Percentiles rank a stretch among this genome's conserved stretches.
Evolutionary conservation across 1,284 basidiomycete genomes (phyloP).

Genomic region (Macrocybe sp.): DNA sequence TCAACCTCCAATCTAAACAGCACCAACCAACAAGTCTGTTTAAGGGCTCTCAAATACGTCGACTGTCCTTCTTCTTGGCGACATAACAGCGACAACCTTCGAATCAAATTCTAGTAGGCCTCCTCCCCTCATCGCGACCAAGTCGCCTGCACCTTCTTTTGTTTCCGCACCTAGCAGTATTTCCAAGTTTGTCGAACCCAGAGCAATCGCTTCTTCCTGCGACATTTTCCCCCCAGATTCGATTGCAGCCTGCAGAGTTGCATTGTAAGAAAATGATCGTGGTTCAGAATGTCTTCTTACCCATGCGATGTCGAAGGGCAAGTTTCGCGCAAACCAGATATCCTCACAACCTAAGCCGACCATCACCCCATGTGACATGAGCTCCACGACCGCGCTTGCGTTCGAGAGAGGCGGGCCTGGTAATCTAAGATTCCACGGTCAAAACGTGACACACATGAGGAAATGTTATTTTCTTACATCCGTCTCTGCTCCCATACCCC

Average conservation of each 20-base stretch:
- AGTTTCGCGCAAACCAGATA: conserved; percentile 64
- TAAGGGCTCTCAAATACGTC: conserved; percentile 20
- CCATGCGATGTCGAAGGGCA: conserved; percentile 73
- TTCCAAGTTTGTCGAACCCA: conserved; percentile 60
- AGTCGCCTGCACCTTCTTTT: conserved; percentile 28
- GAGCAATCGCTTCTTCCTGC: conserved; percentile 49
- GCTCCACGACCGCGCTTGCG: conserved; percentile 57
- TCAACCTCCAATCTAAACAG: neutral
- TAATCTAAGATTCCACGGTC: conserved; percentile 18
- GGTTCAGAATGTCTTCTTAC: conserved; percentile 30
- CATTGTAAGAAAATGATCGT: neutral
- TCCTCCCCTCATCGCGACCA: conserved; percentile 57
- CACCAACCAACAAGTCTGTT: too few species aligned
- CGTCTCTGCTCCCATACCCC: conserved; percentile 57
- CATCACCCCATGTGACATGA: conserved; percentile 64
- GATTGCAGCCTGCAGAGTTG: conserved; percentile 38
- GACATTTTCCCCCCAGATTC: conserved; percentile 45
- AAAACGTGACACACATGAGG: conserved; percentile 18
- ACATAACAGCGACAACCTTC: conserved; percentile 51
- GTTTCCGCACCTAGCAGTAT: conserved; percentile 43
- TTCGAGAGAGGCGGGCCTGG: conserved; percentile 72
- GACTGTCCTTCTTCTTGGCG: conserved; percentile 26
- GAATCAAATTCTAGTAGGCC: conserved; percentile 42
- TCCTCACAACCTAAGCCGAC: conserved; percentile 71
- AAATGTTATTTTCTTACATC: conserved; percentile 30